Evolutionary conservation across 140 eudicot species (phyloP), one percentile per base, ranked within the genome.

Genomic region (Bidens hawaiensis): DNA sequence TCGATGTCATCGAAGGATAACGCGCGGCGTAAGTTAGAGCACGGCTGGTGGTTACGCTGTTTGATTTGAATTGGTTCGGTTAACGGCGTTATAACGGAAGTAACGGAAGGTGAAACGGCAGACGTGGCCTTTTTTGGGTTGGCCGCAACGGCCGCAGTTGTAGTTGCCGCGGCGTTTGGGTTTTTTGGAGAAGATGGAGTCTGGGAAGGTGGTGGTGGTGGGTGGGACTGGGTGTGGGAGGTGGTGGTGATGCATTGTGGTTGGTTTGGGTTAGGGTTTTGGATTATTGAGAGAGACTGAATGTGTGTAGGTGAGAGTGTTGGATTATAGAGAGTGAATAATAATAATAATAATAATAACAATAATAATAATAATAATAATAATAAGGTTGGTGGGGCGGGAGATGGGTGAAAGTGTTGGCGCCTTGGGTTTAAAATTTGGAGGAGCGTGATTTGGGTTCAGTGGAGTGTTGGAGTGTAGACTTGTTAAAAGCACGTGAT

Each of bases 121-220:
- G 1, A 67, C 58, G 21, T 93, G 99, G 60, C 99, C 96, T 48
- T 79, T 82, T 21, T 93, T 93, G 1, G 99, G 99, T 12, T 47
- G 67, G 17, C 99, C 99, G 22, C 99, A 91, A 0, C 99, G 87
- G 68, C 99, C 90, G 18, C 99, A 88, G 82, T 75, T 93, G 81
- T 93, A 93, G 77, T 56, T 83, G 4, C 99, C 99, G 4, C 99
- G 88, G 3, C 66, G 79, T 64, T 93, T 88, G 30, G 91, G 94
- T 52, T 65, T 75, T 72, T 81, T 83, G 14, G 70, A 34, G 8
- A 70, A 75, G 56, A 70, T 67, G 0, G 72, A 69, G 41, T 79
- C 82, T 64, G 85, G 69, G 79, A 71, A 27, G 1, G 81, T 41
- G 59, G 76, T 26, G 79, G 81, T 24, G 69, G 70, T 67, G 36